Base-by-base conservation (phyloP, 495 filamentous ascomycete species). In the Staphylotrichum tortipilum region DNA sequence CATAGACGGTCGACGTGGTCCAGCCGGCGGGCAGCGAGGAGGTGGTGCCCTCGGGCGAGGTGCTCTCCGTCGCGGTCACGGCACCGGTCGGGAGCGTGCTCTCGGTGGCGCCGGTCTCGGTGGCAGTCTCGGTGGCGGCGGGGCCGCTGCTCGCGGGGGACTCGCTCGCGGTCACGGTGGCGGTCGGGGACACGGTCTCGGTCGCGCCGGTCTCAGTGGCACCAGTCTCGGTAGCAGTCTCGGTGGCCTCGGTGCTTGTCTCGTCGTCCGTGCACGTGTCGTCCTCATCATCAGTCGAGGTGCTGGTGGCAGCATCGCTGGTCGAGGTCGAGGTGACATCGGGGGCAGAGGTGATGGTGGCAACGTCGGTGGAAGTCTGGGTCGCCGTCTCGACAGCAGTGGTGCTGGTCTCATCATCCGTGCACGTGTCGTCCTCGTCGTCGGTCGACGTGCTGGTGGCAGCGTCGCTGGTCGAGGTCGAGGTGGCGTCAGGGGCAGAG, bases 1-100 rank as follows among this genome's bases (percentile, higher is more conserved):
- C 67, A 64, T 74, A 79, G 23, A 80, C 64, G 17, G 78, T 81
- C 48, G 66, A 69, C 18, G 62, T 67, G 19, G 60, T 65, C 44
- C 39, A 58, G 22, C 54, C 57, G 12, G 54, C 46, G 18, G 53
- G 53, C 10, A 57, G 53, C 51, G 21, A 56, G n/a, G n/a, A n/a
- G 49, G 31, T 31, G 23, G 34, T 39, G 28, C 39, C 43, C 15
- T 44, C 23, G 11, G 48, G 40, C 10, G 30, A 21, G 44, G 24
- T 41, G 37, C n/a, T n/a, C n/a, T n/a, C n/a, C n/a, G 59, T 54
- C 47, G 49, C 49, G 37, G 58, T 59, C 40, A 55, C 52, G 28
- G 68, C 67, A 2, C 72, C 64, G 2, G 68, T 68, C 4, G 73
- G 63, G n/a, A n/a, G n/a, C n/a, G n/a, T n/a, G n/a, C n/a, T n/a